Evolutionary conservation across 1,284 basidiomycete species (phyloP), one percentile per base, ranked within the genome.

Genomic region (Polyporus tsugae): DNA sequence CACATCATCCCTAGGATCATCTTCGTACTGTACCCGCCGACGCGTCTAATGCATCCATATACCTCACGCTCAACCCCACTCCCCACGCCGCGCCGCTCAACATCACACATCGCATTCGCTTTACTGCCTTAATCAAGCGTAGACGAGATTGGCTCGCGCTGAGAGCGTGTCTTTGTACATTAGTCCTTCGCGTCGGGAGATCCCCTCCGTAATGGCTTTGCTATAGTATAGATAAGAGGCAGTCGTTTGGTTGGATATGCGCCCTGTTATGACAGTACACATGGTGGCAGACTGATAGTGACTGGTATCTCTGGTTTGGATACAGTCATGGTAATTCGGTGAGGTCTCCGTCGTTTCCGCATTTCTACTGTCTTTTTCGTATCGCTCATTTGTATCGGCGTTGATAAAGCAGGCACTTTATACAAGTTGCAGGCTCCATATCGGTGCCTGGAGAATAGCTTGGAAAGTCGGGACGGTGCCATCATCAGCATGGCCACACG

Each of bases 121-220:
- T 57, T 55, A 62, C 29, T 44, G 63, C 33, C 44, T 15, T 63
- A 59, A 29, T 62, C 60, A 59, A 53, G 60, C 60, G 69, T 67
- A 71, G 65, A 68, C 65, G 64, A 53, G 57, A 46, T 60, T 66
- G 60, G 66, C 58, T 66, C 49, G 65, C 66, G 36, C 39, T 39
- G 41, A 59, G 63, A 63, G 57, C 36, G 35, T 33, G 61, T 62
- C 44, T 63, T 62, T 74, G 73, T 74, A 74, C 70, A 72, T 67
- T 74, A 74, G 69, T 63, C 64, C 61, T 60, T 63, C 70, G 63
- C 62, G 72, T 72, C 72, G 70, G 64, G 72, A 41, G 62, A 35
- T 39, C 60, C 60, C 55, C 65, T 64, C 71, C 69, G 68, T 68
- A 62, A 60, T 59, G 52, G 52, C 35, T 59, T 17, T 65, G 36